phyloP scores from a whole-genome alignment of 1,284 basidiomycete species.

The Agroathelia rolfsii region DNA sequence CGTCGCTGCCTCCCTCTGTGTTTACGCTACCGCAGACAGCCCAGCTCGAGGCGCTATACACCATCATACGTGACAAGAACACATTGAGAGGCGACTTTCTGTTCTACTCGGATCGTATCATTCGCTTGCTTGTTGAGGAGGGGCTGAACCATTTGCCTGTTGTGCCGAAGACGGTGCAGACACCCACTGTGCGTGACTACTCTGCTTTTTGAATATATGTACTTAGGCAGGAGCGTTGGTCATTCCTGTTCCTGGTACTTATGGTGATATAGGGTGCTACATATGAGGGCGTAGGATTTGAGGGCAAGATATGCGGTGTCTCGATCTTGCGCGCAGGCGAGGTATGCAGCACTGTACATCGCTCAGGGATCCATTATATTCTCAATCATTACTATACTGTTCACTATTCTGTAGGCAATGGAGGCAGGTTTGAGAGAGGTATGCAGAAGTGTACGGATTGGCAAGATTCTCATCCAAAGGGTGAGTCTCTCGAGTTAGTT shows the following conservation, averaged over 20 bases:
- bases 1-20: conserved; percentile 63
- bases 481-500: conserved; percentile 30
- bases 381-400: neutral
- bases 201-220: too few species aligned
- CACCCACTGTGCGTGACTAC: conserved; percentile 51
- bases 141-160: conserved; percentile 97
- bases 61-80: conserved; percentile 85
- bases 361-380: neutral
- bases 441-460: conserved; percentile 85
- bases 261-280: conserved; percentile 51
- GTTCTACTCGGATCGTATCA: conserved; percentile 86
- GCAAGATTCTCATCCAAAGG: conserved; percentile 91
- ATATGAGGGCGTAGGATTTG: conserved; percentile 85
- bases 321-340: conserved; percentile 86
- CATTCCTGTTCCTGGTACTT: neutral
- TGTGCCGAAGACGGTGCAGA: conserved; percentile 71
- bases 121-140: conserved; percentile 68
- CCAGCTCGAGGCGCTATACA: conserved; percentile 91
- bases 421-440: conserved; percentile 90
- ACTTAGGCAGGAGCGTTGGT: too few species aligned
- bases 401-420: conserved; percentile 70
- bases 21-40: conserved; percentile 79
- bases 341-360: conserved; percentile 28
- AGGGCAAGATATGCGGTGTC: conserved; percentile 91
- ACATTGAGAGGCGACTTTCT: conserved; percentile 90